Conservation (phyloP, 805 yeast genomes). For the Pichia occidentalis region DNA sequence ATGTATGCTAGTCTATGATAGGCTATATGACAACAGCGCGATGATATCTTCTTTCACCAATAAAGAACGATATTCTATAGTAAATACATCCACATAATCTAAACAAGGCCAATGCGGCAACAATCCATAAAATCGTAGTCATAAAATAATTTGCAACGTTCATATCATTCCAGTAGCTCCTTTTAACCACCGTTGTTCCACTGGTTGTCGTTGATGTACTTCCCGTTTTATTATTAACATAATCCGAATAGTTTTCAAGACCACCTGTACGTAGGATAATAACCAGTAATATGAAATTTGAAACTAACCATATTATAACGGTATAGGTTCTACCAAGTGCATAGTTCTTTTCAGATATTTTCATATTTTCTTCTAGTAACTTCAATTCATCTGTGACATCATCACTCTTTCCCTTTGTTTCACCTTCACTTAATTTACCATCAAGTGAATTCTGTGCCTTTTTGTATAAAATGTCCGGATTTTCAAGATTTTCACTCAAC, state of each 20-base stretch:
- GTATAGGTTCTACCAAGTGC: constrained; percentile 86
- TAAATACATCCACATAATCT: constrained; percentile 67
- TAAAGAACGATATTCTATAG: constrained; percentile 32
- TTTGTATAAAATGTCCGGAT: constrained; percentile 26
- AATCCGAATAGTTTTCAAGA: constrained; percentile 35
- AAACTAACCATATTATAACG: constrained; percentile 78
- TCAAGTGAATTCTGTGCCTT: constrained; percentile 22
- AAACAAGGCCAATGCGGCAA: constrained; percentile 77
- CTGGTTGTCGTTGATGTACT: constrained; percentile 28
- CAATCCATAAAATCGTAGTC: constrained; percentile 84
- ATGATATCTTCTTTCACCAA: constrained; percentile 21
- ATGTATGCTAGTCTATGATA: too few relatives aligned
- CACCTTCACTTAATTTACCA: constrained; percentile 42
- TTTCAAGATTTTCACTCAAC: constrained; percentile 26
- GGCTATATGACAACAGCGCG: constrained; percentile 8
- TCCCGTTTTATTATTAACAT: constrained; percentile 14
- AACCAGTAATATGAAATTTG: constrained; percentile 73
- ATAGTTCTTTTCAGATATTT: constrained; percentile 54
- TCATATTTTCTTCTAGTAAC: constrained; percentile 11
- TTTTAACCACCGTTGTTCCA: constrained; percentile 23
- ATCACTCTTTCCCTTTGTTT: constrained; percentile 36
- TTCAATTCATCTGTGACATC: constrained; percentile 33
- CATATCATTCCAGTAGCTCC: constrained; percentile 18
- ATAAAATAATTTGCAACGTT: constrained; percentile 45
- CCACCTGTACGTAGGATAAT: constrained; percentile 84